Evolutionary conservation across 2,329 filamentous ascomycete species (phyloP), one percentile per base, ranked within the genome.

Genomic region (Lachnellula occidentalis): DNA sequence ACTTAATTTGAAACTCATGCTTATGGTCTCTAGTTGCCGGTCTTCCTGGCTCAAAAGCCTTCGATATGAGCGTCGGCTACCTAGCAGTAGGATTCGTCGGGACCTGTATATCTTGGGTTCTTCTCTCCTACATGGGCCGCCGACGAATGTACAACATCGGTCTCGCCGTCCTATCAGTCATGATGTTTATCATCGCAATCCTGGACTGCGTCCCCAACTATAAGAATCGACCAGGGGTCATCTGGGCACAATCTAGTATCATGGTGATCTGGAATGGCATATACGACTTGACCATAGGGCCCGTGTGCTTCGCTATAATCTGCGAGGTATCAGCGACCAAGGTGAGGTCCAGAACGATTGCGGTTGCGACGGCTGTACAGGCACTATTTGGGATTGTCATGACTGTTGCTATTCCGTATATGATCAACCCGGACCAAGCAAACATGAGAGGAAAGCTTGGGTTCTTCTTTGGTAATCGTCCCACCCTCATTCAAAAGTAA

Each of bases 101-200:
- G 19, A 82, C 78, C 1, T 66, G 79, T 4, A 55, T 74, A 12
- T 79, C 77, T 75, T 79, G 64, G 67, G 77, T 5, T 72, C 73
- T 45, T 78, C 77, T 11, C 66, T 80, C 7, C 53, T 73, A 69
- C 72, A 79, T 82, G 53, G 81, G 82, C 64, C 78, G 82, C 50
- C 80, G 82, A 48, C 76, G 77, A 45, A 83, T 86, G 67, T 86
- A 85, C 67, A 73, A 84, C 54, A 83, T 78, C 71, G 82, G 82
- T 57, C 78, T 79, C 22, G 66, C 72, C 19, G 74, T 78, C 70
- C 83, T 83, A 70, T 73, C 73, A 46, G 62, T 66, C 39, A 74
- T 85, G 61, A 72, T 85, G 61, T 61, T 78, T 55, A 71, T 75
- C 17, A 78, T 75, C 47, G 74, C 74, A 54, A 66, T 74, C 34